Evolutionary conservation across 2,329 filamentous ascomycete genomes (phyloP).

Genomic region (Trichoderma brevicompactum): DNA sequence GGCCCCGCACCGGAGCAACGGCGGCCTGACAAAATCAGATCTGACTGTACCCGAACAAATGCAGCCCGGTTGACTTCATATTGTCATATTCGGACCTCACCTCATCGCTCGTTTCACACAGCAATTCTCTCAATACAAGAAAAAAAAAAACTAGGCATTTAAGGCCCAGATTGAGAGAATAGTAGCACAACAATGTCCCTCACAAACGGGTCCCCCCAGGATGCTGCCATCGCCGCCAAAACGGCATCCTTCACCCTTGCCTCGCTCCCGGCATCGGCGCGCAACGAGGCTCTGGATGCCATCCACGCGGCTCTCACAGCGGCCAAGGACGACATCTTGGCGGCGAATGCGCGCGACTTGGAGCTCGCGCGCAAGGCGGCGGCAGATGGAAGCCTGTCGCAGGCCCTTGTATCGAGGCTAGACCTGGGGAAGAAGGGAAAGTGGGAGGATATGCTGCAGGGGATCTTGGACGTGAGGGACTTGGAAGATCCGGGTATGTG

Average conservation of each 20-base stretch:
- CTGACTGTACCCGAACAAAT: not conserved
- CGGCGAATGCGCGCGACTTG: slow-evolving; percentile 85
- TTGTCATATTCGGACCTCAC: not conserved
- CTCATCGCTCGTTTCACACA: not conserved
- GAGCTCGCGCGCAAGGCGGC: slow-evolving; percentile 74
- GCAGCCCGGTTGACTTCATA: not conserved
- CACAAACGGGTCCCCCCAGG: slow-evolving; percentile 78
- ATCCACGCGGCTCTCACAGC: slow-evolving; percentile 77
- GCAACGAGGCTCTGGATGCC: slow-evolving; percentile 82
- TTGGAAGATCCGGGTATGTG: slow-evolving; percentile 82
- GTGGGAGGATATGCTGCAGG: slow-evolving; percentile 97
- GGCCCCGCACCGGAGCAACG: not conserved
- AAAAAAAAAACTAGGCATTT: too few species aligned
- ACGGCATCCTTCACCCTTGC: slow-evolving; percentile 81
- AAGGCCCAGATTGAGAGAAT: not conserved
- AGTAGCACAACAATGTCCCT: slow-evolving; percentile 70
- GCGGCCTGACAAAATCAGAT: not conserved
- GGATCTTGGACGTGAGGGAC: slow-evolving; percentile 83
- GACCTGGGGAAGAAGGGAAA: slow-evolving; percentile 87
- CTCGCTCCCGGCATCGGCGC: slow-evolving; percentile 72
- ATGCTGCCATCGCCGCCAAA: slow-evolving; percentile 79
- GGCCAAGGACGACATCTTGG: slow-evolving; percentile 75
- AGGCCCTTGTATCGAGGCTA: slow-evolving; percentile 83
- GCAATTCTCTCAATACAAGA: not conserved
- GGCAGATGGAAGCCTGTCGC: slow-evolving; percentile 73